These are phyloP conservation scores for Naganishia liquefaciens DNA, from an alignment of 1,284 basidiomycete genomes.

Conservation along the genomic window DNA sequence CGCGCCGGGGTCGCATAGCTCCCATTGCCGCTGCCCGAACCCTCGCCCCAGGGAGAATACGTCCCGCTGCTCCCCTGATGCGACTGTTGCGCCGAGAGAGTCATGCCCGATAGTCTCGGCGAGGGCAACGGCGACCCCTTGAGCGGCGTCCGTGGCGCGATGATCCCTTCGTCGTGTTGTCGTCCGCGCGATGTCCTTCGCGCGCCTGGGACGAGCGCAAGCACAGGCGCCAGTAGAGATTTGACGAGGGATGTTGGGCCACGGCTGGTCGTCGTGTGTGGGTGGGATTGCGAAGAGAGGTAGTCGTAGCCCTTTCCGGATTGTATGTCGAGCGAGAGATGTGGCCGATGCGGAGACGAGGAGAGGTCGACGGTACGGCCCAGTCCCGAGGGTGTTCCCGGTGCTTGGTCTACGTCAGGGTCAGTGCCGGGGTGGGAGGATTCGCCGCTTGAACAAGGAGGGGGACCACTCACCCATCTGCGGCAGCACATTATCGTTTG, in stretches of 20 bases:
- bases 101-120: background rate
- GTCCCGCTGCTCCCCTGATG: no score
- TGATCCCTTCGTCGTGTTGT: constrained; percentile 61
- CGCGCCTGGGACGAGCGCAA: constrained; percentile 47
- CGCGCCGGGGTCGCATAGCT: no score
- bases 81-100: background rate
- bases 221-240: constrained; percentile 60
- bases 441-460: background rate
- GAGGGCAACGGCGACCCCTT: constrained; percentile 42
- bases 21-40: no score
- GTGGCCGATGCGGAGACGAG: constrained; percentile 32
- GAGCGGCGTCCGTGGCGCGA: constrained; percentile 60
- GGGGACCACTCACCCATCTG: constrained; percentile 49
- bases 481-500: constrained; percentile 90
- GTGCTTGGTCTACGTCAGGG: constrained; percentile 26
- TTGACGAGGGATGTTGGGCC: constrained; percentile 64
- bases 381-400: constrained; percentile 39
- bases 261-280: constrained; percentile 23
- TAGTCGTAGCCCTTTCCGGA: background rate
- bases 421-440: background rate
- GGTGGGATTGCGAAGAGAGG: constrained; percentile 9
- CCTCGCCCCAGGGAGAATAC: no score
- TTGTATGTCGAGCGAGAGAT: constrained; percentile 26
- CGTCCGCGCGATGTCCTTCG: constrained; percentile 27
- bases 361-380: constrained; percentile 41